Percentiles rank a stretch among this genome's conserved stretches.
Conservation (phyloP, 1,284 basidiomycete genomes). For the Marasmius sp. region DNA sequence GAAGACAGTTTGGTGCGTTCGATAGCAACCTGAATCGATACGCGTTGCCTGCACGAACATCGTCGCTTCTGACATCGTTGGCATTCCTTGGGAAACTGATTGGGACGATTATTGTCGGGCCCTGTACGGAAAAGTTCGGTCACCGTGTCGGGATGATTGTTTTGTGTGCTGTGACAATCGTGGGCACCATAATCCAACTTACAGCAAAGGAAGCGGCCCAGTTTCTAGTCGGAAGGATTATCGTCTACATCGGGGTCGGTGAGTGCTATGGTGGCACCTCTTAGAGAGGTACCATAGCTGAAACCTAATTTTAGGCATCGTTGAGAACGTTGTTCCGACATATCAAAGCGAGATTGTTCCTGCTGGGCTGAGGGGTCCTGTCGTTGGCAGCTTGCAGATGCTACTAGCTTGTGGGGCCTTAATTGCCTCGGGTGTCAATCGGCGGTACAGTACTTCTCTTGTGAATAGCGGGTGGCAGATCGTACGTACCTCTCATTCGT, state of each 20-base stretch:
- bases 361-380: conserved; percentile 5
- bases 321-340: conserved; percentile 11
- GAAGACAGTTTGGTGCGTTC: conserved; percentile 11
- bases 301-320: not conserved
- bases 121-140: conserved; percentile 8
- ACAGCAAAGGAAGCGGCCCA: conserved; percentile 7
- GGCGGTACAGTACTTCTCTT: conserved; percentile 4
- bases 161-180: conserved; percentile 4
- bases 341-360: conserved; percentile 13
- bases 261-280: not conserved
- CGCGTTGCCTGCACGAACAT: conserved; percentile 8
- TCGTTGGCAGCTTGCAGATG: conserved; percentile 12
- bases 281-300: not conserved
- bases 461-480: conserved; percentile 11
- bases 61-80: conserved; percentile 8
- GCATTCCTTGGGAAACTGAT: conserved; percentile 10
- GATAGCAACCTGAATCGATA: conserved; percentile 6
- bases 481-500: not conserved
- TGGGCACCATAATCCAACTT: conserved; percentile 7
- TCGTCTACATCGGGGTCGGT: conserved; percentile 10
- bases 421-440: conserved; percentile 10
- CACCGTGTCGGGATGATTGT: conserved; percentile 8
- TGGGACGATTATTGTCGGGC: conserved; percentile 10
- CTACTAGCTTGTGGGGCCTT: conserved; percentile 10
- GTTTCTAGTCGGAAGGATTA: conserved; percentile 7